Conservation (phyloP, 805 yeast genomes). For the Candida mattraensis region DNA sequence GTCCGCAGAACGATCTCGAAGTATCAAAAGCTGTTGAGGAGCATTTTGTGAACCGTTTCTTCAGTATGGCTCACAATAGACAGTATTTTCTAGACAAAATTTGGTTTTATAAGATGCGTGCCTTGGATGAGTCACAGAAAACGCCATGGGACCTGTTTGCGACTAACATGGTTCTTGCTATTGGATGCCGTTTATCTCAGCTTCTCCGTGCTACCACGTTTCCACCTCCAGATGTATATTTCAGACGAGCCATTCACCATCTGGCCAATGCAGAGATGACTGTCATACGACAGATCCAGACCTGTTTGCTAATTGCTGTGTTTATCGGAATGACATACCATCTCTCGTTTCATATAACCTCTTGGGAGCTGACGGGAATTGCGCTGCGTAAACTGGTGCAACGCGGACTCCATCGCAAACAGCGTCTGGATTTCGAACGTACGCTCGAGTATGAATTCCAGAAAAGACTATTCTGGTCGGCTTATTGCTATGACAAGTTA, state of each 20-base stretch:
- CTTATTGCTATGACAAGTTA: constrained; percentile 20
- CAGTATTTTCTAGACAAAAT: constrained; percentile 17
- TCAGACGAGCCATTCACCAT: constrained; percentile 14
- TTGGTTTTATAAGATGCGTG: constrained; percentile 7
- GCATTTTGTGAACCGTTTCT: constrained; percentile 13
- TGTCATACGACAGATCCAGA: constrained; percentile 21
- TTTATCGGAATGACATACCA: constrained; percentile 22
- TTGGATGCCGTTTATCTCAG: constrained; percentile 20
- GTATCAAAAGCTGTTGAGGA: constrained; percentile 17
- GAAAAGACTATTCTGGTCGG: constrained; percentile 24
- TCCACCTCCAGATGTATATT: constrained; percentile 19
- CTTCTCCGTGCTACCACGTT: constrained; percentile 17
- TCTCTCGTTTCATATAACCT: constrained; percentile 15
- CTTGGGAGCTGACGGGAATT: constrained; percentile 24
- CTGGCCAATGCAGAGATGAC: constrained; percentile 12
- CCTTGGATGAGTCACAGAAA: constrained; percentile 7
- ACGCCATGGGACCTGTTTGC: constrained; percentile 19
- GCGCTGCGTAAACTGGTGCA: constrained; percentile 23
- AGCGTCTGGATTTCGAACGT: constrained; percentile 12
- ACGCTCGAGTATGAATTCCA: constrained; percentile 20
- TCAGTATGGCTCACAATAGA: constrained; percentile 19
- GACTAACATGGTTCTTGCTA: constrained; percentile 18
- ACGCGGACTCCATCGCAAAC: constrained; percentile 21
- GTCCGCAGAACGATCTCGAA: constrained; percentile 10
- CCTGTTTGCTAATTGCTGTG: constrained; percentile 20